Evolutionary conservation across 225 moss, liverwort and hornwort genomes (phyloP).

Genomic region (Takakia lepidozioides): DNA sequence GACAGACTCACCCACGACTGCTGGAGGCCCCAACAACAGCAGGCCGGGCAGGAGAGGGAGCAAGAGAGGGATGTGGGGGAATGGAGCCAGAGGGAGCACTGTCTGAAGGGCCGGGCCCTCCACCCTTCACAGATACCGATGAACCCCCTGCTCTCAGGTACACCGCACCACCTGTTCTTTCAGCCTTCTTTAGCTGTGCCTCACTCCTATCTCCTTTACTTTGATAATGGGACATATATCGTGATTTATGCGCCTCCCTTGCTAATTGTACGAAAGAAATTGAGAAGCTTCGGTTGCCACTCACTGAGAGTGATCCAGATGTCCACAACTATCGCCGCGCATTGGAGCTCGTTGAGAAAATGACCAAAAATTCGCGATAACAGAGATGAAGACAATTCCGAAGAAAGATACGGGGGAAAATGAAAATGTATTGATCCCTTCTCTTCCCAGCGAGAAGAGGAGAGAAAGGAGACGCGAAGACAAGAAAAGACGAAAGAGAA

Average conservation of each 20-base stretch:
- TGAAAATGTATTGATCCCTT: no score
- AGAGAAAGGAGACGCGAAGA: no score
- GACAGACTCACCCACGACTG: conserved; percentile 83
- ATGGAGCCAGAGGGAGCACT: conserved; percentile 64
- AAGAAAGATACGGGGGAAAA: no score
- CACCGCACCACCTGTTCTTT: conserved; percentile 77
- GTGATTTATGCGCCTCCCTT: conserved; percentile 63
- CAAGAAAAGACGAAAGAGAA: no score
- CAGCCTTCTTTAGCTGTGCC: conserved; percentile 96
- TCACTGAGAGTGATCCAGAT: no score
- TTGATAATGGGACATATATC: conserved; percentile 99
- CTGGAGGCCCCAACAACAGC: conserved; percentile 69
- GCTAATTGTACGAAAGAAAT: no score
- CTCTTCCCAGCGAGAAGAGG: no score
- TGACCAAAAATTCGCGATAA: no score
- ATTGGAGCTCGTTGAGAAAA: no score
- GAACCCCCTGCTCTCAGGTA: conserved; percentile 62
- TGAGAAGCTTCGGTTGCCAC: no score
- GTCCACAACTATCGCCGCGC: no score
- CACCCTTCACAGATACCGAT: conserved; percentile 74
- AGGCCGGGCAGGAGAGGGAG: conserved; percentile 35
- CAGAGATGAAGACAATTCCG: no score
- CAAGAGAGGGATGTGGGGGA: conserved; percentile 52
- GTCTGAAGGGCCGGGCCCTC: conserved; percentile 90
- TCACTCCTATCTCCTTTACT: conserved; percentile 99